Base-by-base conservation (phyloP, 352 stramenopile species). In the Pythium coloratum region DNA sequence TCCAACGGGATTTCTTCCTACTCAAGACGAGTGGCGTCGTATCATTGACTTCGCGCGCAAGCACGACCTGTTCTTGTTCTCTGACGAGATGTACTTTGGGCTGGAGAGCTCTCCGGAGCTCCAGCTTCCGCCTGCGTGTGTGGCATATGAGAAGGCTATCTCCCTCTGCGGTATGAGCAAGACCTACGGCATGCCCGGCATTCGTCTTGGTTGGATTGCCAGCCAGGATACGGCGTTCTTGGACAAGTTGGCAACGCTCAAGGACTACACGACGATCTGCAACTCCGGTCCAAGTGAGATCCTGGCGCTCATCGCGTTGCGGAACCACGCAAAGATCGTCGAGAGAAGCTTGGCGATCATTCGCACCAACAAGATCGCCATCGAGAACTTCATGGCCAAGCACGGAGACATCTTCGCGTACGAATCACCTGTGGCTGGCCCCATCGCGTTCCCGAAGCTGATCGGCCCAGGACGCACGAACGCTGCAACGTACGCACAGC, bases 211-310 rank as follows among this genome's bases (percentile, higher is more conserved):
- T 32, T 92, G 84, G 84, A 71, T 92, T 36, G 78, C 67, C 0
- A 79, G 58, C 34, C 64, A 81, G 34, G 61, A 92, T 64, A 18
- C 38, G 1, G 44, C 40, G 0, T 69, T 90, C 30, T 34, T 88
- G 6, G 28, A 55, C 5, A 65, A 73, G 36, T 59, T 93, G 8
- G 51, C 59, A 12, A 57, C 55, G 36, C 68, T 90, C 32, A 93
- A 93, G 66, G 78, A 92, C 66, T 92, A 92, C 66, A 89, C 78
- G 6, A 89, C 83, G 12, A 91, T 92, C 63, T 92, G 82, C 58
- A 74, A 73, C 20, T 76, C 84, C 0, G 75, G 59, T 0, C 84
- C 84, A 16, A 80, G 69, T 58, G 76, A 92, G 75, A 80, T 90
- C 26, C 64, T 92, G n/a, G 68, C 81, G 18, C 62, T 79, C 26